Conservation (phyloP, 192 early-diverging fungal genomes). For the Coemansia umbellata region DNA sequence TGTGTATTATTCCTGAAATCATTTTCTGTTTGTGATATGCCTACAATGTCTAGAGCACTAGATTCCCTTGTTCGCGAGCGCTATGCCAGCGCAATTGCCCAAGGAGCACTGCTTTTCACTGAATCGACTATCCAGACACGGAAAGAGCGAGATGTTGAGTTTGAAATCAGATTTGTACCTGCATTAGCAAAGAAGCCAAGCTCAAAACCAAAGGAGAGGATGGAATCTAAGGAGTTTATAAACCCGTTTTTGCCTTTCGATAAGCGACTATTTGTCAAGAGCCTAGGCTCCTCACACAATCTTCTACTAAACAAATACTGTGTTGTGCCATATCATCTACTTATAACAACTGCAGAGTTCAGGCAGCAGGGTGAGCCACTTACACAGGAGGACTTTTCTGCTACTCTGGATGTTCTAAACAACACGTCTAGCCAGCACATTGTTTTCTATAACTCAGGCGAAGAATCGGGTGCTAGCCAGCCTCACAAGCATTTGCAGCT, state of each 20-base stretch:
- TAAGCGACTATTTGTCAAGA: slow-evolving; percentile 25
- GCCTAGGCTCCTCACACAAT: slow-evolving; percentile 45
- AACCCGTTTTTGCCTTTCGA: slow-evolving; percentile 49
- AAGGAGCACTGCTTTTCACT: slow-evolving; percentile 43
- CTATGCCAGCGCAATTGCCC: slow-evolving; percentile 32
- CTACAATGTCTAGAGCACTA: slow-evolving; percentile 6
- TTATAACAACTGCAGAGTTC: slow-evolving; percentile 53
- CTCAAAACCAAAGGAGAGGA: slow-evolving; percentile 33
- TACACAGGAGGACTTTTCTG: slow-evolving; percentile 26
- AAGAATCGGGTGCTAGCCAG: slow-evolving; percentile 50
- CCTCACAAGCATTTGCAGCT: slow-evolving; percentile 69
- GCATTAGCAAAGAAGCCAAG: slow-evolving; percentile 44
- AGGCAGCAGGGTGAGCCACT: slow-evolving; percentile 53
- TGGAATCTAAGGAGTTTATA: slow-evolving; percentile 21
- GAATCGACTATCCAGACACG: slow-evolving; percentile 27
- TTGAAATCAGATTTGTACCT: slow-evolving; percentile 43
- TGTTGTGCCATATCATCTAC: slow-evolving; percentile 55
- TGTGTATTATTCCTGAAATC: neutral
- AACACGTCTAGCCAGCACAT: slow-evolving; percentile 27
- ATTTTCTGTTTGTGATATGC: neutral
- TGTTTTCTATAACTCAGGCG: slow-evolving; percentile 51
- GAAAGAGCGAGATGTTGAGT: slow-evolving; percentile 27
- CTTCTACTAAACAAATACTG: slow-evolving; percentile 65
- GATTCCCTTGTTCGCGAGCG: slow-evolving; percentile 25
- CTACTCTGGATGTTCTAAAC: slow-evolving; percentile 13